Base-by-base conservation (phyloP, 352 stramenopile species). In the Phytophthora pisi region DNA sequence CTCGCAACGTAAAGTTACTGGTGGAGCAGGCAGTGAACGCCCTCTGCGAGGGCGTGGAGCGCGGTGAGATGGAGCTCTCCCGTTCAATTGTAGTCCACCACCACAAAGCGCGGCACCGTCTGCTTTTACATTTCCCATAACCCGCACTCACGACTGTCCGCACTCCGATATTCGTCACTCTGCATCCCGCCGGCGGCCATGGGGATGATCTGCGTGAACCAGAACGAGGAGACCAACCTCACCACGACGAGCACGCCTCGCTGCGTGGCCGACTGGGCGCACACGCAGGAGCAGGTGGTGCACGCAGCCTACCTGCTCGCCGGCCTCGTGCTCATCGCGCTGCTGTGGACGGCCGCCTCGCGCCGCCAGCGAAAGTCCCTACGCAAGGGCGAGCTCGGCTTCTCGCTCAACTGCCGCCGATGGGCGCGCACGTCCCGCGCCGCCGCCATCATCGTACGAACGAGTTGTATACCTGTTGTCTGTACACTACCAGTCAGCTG, bases 391-490 rank as follows among this genome's bases (percentile, higher is more conserved):
- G 82, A 94, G 65, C 72, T 93, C 57, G 86, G 86, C 30, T 96
- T 96, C 70, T 96, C 88, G 28, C 84, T 96, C 20, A 78, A 75
- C 51, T 79, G 78, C 20, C 82, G 88, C 3, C 78, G 83, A 53
- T 96, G 88, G 88, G 88, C 86, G 13, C 81, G 84, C 50, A 96
- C 86, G 24, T 92, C 85, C 3, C 86, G 83, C 51, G 63, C 81
- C 0, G 88, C 88, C 2, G 79, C 83, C 16, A 82, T 96, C 54
- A 84, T 96, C 45, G 83, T 91, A 81, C 56, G 75, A 42, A 54
- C 43, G 13, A 24, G 10, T 36, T 45, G 11, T 20, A 20, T 20
- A 20, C 20, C 20, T 20, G 26, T 31, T 57, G 18, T 0, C 3
- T 46, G 20, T 20, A 20, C 20, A 20, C 20, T 13, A 56, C 10